Evolutionary conservation across 129 eudicot genomes (phyloP).

Genomic region (Centella asiatica): DNA sequence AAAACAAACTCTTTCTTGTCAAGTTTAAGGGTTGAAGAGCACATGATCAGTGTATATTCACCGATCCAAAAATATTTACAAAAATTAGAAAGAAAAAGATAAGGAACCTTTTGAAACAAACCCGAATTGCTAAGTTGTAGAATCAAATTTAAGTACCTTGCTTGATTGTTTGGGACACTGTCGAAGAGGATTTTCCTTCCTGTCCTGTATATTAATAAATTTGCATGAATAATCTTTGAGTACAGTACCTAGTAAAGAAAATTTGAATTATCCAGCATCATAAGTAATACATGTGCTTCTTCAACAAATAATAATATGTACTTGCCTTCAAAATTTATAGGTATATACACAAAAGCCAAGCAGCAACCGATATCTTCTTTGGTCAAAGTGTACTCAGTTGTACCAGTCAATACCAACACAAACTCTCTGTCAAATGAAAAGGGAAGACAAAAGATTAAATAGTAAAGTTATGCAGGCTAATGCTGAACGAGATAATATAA

Average conservation of each 20-base stretch:
- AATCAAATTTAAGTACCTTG: constrained; percentile 41
- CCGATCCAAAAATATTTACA: background rate
- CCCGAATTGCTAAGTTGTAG: background rate
- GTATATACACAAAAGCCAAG: constrained; percentile 71
- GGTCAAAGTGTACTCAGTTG: constrained; percentile 62
- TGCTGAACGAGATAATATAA: too few relatives aligned
- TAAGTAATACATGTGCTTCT: background rate
- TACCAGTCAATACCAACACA: constrained; percentile 57
- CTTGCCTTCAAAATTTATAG: constrained; percentile 86
- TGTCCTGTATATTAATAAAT: constrained; percentile 48
- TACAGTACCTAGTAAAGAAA: background rate
- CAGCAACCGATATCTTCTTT: constrained; percentile 77
- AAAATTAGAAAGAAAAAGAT: background rate
- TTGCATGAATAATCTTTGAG: background rate
- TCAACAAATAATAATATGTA: constrained; percentile 15
- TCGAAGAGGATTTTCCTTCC: constrained; percentile 74
- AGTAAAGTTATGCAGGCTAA: too few relatives aligned
- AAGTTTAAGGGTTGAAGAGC: background rate
- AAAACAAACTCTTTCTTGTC: too few relatives aligned
- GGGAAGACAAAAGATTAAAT: background rate
- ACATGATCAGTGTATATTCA: background rate
- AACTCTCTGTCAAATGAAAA: constrained; percentile 48
- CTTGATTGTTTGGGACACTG: constrained; percentile 57
- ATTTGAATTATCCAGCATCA: background rate
- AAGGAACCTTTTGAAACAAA: background rate